Base-by-base conservation (phyloP, 2,329 filamentous ascomycete species). In the Colletotrichum sp. region DNA sequence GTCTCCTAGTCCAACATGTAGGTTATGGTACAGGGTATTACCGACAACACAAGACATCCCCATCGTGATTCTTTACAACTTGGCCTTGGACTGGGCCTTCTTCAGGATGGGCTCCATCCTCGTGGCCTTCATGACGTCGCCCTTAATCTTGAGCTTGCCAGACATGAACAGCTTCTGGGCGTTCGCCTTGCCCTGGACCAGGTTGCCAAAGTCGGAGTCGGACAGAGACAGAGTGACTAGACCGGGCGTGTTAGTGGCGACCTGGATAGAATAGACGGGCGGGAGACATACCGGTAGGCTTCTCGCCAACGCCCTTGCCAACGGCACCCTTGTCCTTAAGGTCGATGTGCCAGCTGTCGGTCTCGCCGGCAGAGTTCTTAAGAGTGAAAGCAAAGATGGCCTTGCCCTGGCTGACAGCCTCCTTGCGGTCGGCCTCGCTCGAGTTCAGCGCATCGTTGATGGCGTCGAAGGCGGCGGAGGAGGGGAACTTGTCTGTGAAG, bases 81-180 rank as follows among this genome's bases (percentile, higher is more conserved):
- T 98, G 80, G 95, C 91, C 90, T 95, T 94, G 82, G 88, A 90
- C 88, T 95, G 94, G 48, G 95, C 94, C 90, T 96, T 97, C 90
- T 95, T 96, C 79, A 98, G 88, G 82, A 98, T 94, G 55, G 95
- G 94, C 87, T 98, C 96, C 87, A 98, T 92, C 93, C 98, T 98
- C 76, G 96, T 98, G 48, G 97, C 94, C 92, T 98, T 98, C 96
- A 98, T 98, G 77, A 98, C 93, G 85, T 98, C 96, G 78, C 97
- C 97, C 92, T 96, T 98, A 84, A 98, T 92, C 94, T 98, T 99
- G 83, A 99, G 90, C 91, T 98, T 98, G 82, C 97, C 97, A n/a
- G 92, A 92, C 96, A 99, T 98, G 88, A 98, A 98, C 78, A 99
- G 88, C 80, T 93, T 93, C 90, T 99, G 97, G 73, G 97, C 96